Conservation (phyloP, 73 alveolate genomes). For the Diophrys appendiculata region DNA sequence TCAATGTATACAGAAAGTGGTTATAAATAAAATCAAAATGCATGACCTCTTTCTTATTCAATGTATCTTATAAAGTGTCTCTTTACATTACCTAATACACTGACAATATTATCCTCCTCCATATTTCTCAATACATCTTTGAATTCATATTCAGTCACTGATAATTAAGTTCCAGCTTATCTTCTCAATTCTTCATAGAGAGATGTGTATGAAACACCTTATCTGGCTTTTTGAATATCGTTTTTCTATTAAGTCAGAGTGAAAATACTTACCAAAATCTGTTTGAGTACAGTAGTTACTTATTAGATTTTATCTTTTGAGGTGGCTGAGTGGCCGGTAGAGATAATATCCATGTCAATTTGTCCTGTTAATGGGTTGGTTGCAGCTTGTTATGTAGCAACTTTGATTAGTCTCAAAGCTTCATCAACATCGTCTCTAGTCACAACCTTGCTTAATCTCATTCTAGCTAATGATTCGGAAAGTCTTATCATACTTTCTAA, state of each 20-base stretch:
- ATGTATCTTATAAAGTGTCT: background rate
- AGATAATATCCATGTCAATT: constrained; percentile 81
- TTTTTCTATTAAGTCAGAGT: constrained; percentile 1
- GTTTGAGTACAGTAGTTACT: background rate
- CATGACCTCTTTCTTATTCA: background rate
- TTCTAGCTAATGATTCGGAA: constrained; percentile 94
- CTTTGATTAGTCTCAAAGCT: constrained; percentile 91
- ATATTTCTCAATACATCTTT: background rate
- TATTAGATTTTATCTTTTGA: constrained; percentile 43
- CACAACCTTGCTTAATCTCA: constrained; percentile 83
- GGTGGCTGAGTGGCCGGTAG: constrained; percentile 77
- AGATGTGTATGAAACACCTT: background rate
- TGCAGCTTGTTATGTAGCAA: constrained; percentile 97
- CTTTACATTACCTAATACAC: background rate
- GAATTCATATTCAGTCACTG: background rate
- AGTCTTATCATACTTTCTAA: constrained; percentile 96
- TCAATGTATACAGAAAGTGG: too few relatives aligned
- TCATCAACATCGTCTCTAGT: constrained; percentile 89
- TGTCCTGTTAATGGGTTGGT: constrained; percentile 96
- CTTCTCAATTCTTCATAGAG: background rate
- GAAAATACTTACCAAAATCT: background rate
- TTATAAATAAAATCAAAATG: too few relatives aligned
- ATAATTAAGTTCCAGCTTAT: background rate
- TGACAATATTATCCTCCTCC: background rate
- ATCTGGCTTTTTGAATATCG: background rate